Conservation (phyloP, 2,329 filamentous ascomycete species). For the Claviceps africana region DNA sequence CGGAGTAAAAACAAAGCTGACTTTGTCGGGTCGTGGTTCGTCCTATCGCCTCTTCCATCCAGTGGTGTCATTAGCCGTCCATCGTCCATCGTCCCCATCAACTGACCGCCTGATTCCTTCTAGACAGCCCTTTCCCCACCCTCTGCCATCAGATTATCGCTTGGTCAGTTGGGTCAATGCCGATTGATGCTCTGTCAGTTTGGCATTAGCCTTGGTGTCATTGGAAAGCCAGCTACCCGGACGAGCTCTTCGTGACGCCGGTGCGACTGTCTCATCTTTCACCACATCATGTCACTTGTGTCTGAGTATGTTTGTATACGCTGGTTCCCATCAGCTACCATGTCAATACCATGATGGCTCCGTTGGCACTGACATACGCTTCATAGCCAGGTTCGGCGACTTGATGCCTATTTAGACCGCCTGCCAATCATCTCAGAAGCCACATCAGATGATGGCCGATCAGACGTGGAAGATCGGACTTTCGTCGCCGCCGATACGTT, state of each 20-base stretch:
- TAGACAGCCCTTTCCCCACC: constrained; percentile 1
- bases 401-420: constrained; percentile 52
- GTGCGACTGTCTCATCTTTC: background rate
- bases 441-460: constrained; percentile 27
- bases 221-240: constrained; percentile 5
- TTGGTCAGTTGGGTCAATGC: constrained; percentile 5
- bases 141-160: constrained; percentile 1
- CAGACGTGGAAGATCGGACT: constrained; percentile 21
- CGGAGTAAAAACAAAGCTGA: constrained; percentile 1
- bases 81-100: background rate
- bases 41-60: constrained; percentile 4
- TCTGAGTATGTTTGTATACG: constrained; percentile 27
- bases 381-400: constrained; percentile 43
- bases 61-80: constrained; percentile 12
- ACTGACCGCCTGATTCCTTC: constrained; percentile 1
- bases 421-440: constrained; percentile 30
- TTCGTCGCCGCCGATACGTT: constrained; percentile 27
- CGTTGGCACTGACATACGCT: constrained; percentile 7
- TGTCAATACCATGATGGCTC: background rate
- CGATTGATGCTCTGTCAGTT: constrained; percentile 7
- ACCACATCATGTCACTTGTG: constrained; percentile 29
- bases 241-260: background rate
- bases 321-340: background rate
- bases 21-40: constrained; percentile 6
- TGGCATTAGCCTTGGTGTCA: constrained; percentile 4